phyloP scores from a whole-genome alignment of 2,329 filamentous ascomycete species.

The Sporothrix brunneoviolacea region DNA sequence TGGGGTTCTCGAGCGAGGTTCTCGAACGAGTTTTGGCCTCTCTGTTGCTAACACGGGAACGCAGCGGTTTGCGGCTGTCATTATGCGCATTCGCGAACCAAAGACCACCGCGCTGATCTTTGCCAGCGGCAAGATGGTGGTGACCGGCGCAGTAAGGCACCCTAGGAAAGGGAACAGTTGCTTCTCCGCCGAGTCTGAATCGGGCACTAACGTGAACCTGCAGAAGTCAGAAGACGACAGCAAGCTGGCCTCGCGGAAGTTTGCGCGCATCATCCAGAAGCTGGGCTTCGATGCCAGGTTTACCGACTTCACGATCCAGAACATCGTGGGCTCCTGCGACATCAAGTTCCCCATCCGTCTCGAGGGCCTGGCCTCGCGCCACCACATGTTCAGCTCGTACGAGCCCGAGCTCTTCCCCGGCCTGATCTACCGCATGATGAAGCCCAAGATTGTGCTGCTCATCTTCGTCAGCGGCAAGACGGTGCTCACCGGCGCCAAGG shows the following conservation, averaged over 20 bases:
- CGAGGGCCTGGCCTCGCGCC: conserved; percentile 89
- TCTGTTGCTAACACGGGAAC: conserved; percentile 26
- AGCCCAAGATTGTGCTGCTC: conserved; percentile 95
- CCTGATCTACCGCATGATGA: conserved; percentile 99
- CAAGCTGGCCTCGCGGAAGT: conserved; percentile 94
- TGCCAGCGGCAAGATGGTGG: conserved; percentile 98
- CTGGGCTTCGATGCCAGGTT: conserved; percentile 99
- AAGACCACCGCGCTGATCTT: conserved; percentile 99
- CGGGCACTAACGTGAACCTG: neutral
- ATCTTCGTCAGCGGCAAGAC: conserved; percentile 99
- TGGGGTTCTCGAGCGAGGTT: too few species aligned
- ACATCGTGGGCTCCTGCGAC: conserved; percentile 97
- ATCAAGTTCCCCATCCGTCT: conserved; percentile 99
- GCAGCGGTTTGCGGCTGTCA: conserved; percentile 97
- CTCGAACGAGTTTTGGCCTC: neutral
- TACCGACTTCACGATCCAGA: conserved; percentile 99
- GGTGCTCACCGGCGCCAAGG: conserved; percentile 93
- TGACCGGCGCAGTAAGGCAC: conserved; percentile 67
- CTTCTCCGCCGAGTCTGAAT: too few species aligned
- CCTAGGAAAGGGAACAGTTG: too few species aligned
- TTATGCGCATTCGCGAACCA: conserved; percentile 98
- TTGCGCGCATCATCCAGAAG: conserved; percentile 98
- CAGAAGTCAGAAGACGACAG: conserved; percentile 91
- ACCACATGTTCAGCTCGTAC: conserved; percentile 99
- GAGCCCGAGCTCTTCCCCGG: conserved; percentile 98